Conservation (phyloP, 164 flowering plant genomes). For the Berberis thunbergii region DNA sequence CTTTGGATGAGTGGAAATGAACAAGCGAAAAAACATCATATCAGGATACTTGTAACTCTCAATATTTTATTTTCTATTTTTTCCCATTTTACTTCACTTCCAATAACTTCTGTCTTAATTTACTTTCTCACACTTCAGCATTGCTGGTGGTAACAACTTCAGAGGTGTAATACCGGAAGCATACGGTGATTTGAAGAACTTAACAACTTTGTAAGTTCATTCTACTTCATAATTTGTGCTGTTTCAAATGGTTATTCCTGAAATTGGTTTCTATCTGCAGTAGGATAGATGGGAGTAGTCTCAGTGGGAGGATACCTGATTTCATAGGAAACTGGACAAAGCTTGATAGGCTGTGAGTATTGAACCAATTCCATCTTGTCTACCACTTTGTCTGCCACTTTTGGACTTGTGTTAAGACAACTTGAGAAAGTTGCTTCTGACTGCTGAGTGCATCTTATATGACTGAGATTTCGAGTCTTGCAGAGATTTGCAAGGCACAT, state of each 20-base stretch:
- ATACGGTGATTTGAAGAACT: slow-evolving; percentile 37
- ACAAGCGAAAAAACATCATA: too few relatives aligned
- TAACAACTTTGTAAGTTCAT: slow-evolving; percentile 51
- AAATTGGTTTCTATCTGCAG: slow-evolving; percentile 37
- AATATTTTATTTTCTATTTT: too few relatives aligned
- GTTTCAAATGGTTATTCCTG: not conserved
- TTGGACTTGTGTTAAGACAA: too few relatives aligned
- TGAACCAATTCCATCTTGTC: not conserved
- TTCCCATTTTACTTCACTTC: not conserved
- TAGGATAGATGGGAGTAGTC: slow-evolving; percentile 56
- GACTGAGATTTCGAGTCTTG: slow-evolving; percentile 3
- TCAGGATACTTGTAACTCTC: too few relatives aligned
- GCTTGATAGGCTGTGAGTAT: slow-evolving; percentile 48
- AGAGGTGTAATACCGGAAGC: slow-evolving; percentile 47
- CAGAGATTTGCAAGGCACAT: slow-evolving; percentile 84
- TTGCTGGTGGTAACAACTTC: slow-evolving; percentile 46
- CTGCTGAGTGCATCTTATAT: not conserved
- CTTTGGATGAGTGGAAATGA: too few relatives aligned
- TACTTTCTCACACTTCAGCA: slow-evolving; percentile 21
- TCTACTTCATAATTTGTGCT: not conserved
- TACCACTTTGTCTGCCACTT: not conserved
- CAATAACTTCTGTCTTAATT: not conserved
- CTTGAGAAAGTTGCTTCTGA: not conserved
- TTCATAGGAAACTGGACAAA: slow-evolving; percentile 74
- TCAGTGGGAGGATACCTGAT: slow-evolving; percentile 75